Conservation (phyloP, 2,329 filamentous ascomycete species). For the Sphaerulina vaccinii region DNA sequence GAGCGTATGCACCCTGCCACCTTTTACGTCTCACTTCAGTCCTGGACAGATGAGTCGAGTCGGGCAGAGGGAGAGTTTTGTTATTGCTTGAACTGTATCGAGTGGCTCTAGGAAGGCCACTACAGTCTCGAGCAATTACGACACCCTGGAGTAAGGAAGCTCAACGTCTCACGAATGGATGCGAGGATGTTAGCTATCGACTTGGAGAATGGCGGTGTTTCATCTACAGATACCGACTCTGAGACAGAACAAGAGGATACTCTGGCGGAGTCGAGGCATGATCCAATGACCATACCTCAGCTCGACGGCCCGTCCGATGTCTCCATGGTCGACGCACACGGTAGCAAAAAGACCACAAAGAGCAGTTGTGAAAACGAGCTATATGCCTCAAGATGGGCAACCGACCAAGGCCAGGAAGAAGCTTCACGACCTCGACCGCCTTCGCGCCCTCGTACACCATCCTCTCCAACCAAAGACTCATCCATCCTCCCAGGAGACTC, state of each 20-base stretch:
- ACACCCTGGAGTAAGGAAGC: constrained; percentile 1
- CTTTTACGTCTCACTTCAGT: constrained; percentile 13
- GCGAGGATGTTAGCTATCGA: not conserved
- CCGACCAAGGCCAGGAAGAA: not conserved
- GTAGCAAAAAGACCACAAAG: not conserved
- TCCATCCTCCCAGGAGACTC: constrained; percentile 7
- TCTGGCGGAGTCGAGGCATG: not conserved
- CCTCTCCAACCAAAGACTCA: not conserved
- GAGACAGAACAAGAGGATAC: not conserved
- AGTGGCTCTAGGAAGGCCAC: constrained; percentile 22
- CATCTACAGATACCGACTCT: not conserved
- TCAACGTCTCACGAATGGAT: not conserved
- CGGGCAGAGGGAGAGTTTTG: constrained; percentile 9
- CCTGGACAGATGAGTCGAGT: not conserved
- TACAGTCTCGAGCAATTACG: constrained; percentile 3
- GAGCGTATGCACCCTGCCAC: constrained; percentile 11
- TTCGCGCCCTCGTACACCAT: not conserved
- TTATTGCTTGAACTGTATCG: constrained; percentile 24
- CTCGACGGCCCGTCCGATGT: not conserved
- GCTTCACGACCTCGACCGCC: not conserved
- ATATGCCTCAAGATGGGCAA: not conserved
- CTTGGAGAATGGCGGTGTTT: not conserved
- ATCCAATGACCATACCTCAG: not conserved
- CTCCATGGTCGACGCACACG: not conserved
- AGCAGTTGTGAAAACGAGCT: not conserved